These are phyloP conservation scores for Glarea lozoyensis DNA, from an alignment of 495 filamentous ascomycete genomes.

Conservation along the genomic window DNA sequence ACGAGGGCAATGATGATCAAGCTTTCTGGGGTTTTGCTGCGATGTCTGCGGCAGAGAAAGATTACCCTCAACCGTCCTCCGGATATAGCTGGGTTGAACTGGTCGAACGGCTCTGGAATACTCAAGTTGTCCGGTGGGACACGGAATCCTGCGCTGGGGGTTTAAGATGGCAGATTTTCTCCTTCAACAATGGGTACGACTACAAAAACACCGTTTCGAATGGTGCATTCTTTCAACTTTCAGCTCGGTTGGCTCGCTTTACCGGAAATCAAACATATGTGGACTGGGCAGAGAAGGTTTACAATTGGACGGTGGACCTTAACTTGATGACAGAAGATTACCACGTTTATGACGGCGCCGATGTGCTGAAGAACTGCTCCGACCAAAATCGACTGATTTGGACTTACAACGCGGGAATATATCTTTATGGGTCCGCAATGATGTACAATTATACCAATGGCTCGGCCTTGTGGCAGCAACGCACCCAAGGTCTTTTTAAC, in stretches of 20 bases:
- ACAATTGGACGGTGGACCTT: constrained; percentile 59
- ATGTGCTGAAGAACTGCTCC: constrained; percentile 52
- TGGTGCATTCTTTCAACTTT: constrained; percentile 76
- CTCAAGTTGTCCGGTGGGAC: constrained; percentile 65
- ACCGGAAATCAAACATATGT: constrained; percentile 73
- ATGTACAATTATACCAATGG: constrained; percentile 51
- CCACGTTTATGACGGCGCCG: constrained; percentile 64
- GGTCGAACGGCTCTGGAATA: constrained; percentile 72
- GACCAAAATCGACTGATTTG: constrained; percentile 53
- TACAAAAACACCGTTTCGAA: constrained; percentile 77
- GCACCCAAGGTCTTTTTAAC: constrained; percentile 16
- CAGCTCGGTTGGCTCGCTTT: constrained; percentile 66
- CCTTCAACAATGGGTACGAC: constrained; percentile 67
- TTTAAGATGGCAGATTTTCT: constrained; percentile 78
- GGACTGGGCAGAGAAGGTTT: constrained; percentile 63
- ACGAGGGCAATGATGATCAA: constrained; percentile 79
- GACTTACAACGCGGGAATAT: constrained; percentile 70
- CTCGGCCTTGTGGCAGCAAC: constrained; percentile 17
- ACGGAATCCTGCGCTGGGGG: constrained; percentile 57
- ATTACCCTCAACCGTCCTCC: constrained; percentile 56
- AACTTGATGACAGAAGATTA: constrained; percentile 58
- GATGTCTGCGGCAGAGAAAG: constrained; percentile 73
- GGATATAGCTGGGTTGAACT: constrained; percentile 70
- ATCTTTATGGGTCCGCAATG: constrained; percentile 59
- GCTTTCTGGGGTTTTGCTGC: constrained; percentile 79